These are phyloP conservation scores for Closterium sp. DNA, from an alignment of 139 green algal genomes.

Conservation along the genomic window DNA sequence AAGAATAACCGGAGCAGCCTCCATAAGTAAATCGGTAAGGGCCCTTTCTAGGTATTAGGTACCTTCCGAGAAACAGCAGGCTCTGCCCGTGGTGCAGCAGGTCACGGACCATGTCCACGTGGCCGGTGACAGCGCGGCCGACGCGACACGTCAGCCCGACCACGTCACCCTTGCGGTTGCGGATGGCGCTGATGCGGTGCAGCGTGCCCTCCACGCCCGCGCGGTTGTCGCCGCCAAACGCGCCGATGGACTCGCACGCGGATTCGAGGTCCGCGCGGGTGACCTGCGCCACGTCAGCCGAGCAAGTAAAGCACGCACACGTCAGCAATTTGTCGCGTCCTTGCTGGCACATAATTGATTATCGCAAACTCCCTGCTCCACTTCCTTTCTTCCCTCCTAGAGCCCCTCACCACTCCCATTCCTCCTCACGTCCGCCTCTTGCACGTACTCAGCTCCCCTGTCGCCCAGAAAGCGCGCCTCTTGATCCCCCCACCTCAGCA, in stretches of 20 bases:
- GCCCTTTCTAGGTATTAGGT: too few relatives aligned
- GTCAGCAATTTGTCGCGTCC: too few relatives aligned
- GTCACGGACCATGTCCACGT: constrained; percentile 91
- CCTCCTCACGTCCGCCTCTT: background rate
- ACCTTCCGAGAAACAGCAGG: constrained; percentile 52
- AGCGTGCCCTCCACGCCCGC: constrained; percentile 75
- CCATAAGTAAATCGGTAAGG: too few relatives aligned
- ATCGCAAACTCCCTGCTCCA: too few relatives aligned
- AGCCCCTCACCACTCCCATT: background rate
- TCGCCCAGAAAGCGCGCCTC: too few relatives aligned
- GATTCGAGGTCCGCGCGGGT: constrained; percentile 69
- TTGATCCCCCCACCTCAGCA: too few relatives aligned
- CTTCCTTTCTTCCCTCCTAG: background rate
- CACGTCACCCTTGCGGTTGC: constrained; percentile 79
- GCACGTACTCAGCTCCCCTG: background rate
- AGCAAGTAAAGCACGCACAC: background rate
- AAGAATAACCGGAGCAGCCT: too few relatives aligned
- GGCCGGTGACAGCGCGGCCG: constrained; percentile 85
- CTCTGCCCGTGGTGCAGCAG: constrained; percentile 65
- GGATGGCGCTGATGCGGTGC: constrained; percentile 80
- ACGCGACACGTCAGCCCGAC: constrained; percentile 95
- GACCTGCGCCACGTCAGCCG: constrained; percentile 22
- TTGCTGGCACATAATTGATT: too few relatives aligned
- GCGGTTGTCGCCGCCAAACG: constrained; percentile 84
- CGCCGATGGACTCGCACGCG: constrained; percentile 63